Base-by-base conservation (phyloP, 495 filamentous ascomycete genomes). In the Hypoxylon trugodes region DNA sequence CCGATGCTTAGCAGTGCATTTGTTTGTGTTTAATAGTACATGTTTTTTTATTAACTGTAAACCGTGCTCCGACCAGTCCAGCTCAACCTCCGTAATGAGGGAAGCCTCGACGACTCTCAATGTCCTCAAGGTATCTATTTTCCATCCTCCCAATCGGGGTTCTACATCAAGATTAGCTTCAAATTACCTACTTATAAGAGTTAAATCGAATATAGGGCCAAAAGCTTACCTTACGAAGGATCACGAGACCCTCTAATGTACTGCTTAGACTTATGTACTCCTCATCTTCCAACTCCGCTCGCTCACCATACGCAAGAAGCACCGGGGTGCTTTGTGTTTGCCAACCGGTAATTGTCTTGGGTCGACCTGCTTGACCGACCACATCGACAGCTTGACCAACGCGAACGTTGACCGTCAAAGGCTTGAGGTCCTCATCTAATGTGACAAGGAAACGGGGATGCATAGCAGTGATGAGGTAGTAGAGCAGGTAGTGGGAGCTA, bases 341-440 rank as follows among this genome's bases (percentile, higher is more conserved):
- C 95, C 95, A 99, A 33, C 95, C 95, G 12, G 95, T 99, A 65
- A 99, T 99, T 2, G 96, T 97, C 87, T 97, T 99, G 43, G 95
- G 95, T 62, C 93, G 83, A 57, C 95, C 95, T 1, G 96, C 95
- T 76, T 98, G 95, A 40, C 95, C 95, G 33, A 99, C 95, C 45
- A 98, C 93, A 76, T 99, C 95, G 26, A 99, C 95, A 41, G 95
- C 95, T 76, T 99, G 95, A 71, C 95, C 95, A 22, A 99, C 93
- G 18, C 95, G 88, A 10, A 99, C 95, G 69, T 96, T 98, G 66
- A 98, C 96, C 18, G 89, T 93, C 37, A 99, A 78, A 9, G 95
- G 96, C 76, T 97, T 90, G 26, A 98, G 81, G 56, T 97, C 83
- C 79, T 99, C 95, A 68, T 97, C 92, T 2, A 99, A 84, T 4